These are phyloP conservation scores for Cryptosporidium viatorum DNA, from an alignment of 169 alveolate species.

Conservation along the genomic window DNA sequence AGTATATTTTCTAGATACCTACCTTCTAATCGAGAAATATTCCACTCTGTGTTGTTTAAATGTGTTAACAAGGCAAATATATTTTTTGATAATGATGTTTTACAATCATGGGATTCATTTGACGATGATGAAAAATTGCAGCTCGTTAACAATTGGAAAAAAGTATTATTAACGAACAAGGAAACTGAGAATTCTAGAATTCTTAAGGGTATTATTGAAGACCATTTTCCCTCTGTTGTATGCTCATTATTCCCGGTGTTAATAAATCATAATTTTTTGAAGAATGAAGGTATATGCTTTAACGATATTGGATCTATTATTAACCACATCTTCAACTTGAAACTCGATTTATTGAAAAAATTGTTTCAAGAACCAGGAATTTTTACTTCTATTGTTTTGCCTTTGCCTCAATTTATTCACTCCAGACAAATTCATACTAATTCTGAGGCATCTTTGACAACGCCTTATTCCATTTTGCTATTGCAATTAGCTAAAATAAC, in stretches of 20 bases:
- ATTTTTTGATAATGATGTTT: not conserved
- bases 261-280: not conserved
- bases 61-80: not conserved
- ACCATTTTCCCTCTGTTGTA: not conserved
- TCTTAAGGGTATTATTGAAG: not conserved
- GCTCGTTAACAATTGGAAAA: conserved; percentile 15
- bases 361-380: conserved; percentile 71
- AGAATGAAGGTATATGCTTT: not conserved
- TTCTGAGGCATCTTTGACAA: conserved; percentile 38
- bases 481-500: conserved; percentile 36
- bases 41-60: conserved; percentile 4
- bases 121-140: conserved; percentile 25
- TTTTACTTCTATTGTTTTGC: conserved; percentile 28
- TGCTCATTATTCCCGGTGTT: not conserved
- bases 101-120: conserved; percentile 37
- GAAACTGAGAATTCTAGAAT: conserved; percentile 24
- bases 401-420: conserved; percentile 66
- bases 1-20: conserved; percentile 31
- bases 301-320: not conserved
- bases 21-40: conserved; percentile 66
- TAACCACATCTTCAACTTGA: not conserved
- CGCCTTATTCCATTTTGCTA: conserved; percentile 27
- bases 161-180: conserved; percentile 8
- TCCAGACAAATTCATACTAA: conserved; percentile 56
- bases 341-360: not conserved